Evolutionary conservation across 2,329 filamentous ascomycete species (phyloP).

Genomic region (Beauveria sp.): DNA sequence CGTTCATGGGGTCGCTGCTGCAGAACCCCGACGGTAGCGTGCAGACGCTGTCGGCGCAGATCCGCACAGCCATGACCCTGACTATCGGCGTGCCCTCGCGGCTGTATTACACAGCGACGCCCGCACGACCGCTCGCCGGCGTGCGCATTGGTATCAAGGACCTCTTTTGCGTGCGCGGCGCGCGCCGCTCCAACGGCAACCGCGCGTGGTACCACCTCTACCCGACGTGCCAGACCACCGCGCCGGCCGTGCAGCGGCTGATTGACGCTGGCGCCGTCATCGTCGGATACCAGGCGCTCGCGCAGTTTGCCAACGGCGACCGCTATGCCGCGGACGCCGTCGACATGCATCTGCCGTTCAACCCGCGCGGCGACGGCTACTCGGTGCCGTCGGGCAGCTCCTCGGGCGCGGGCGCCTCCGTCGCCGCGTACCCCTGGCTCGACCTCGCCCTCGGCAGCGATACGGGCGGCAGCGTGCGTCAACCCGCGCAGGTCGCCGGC

Average conservation of each 20-base stretch:
- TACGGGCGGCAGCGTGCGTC: conserved; percentile 16
- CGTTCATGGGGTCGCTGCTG: conserved; percentile 23
- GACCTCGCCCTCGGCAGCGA: conserved; percentile 19
- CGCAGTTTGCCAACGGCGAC: conserved; percentile 32
- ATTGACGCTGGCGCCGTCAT: conserved; percentile 47
- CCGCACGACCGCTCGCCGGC: conserved; percentile 50
- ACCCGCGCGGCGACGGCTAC: conserved; percentile 20
- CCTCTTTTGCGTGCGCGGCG: conserved; percentile 44
- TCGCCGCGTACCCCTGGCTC: conserved; percentile 19
- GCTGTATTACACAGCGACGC: conserved; percentile 46
- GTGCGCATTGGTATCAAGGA: conserved; percentile 35
- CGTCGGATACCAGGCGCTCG: conserved; percentile 34
- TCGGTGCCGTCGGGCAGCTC: conserved; percentile 16
- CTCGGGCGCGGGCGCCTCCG: conserved; percentile 16
- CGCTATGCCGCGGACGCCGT: conserved; percentile 36
- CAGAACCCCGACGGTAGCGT: conserved; percentile 23
- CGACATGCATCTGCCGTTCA: conserved; percentile 17
- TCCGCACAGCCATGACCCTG: conserved; percentile 18
- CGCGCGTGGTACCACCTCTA: conserved; percentile 48
- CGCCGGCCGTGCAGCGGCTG: conserved; percentile 42
- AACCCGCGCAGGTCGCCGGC: conserved; percentile 11
- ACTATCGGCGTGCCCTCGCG: conserved; percentile 49
- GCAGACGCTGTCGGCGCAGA: conserved; percentile 24
- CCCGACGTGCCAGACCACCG: conserved; percentile 35
- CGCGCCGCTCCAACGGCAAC: conserved; percentile 45